Percentiles rank a stretch among this genome's conserved stretches.
Evolutionary conservation across 1,139 yeast genomes (phyloP).

Genomic region (Sugiyamaella pinicola): DNA sequence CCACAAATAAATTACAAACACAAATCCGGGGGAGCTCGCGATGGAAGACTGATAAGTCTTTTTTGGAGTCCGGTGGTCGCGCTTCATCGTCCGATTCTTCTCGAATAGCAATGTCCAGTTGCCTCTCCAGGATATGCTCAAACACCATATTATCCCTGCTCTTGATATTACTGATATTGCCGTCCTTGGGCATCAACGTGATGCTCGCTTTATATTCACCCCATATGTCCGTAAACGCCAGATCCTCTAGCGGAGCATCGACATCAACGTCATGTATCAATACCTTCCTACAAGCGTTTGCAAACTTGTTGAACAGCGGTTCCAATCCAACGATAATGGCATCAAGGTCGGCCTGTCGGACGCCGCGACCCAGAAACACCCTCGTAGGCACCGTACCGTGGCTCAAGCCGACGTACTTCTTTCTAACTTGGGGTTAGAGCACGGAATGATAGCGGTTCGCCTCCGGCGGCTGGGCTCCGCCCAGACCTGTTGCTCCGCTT

Average conservation of each 20-base stretch:
- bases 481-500: slow-evolving; percentile 2
- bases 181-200: slow-evolving; percentile 4
- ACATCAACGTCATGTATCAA: slow-evolving; percentile 6
- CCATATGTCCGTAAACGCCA: slow-evolving; percentile 7
- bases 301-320: slow-evolving; percentile 4
- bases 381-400: slow-evolving; percentile 17
- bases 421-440: slow-evolving; percentile 10
- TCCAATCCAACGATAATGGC: slow-evolving; percentile 4
- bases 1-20: slow-evolving; percentile 14
- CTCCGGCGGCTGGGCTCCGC: slow-evolving; percentile 5
- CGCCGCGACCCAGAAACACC: slow-evolving; percentile 18
- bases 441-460: neutral
- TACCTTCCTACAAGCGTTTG: slow-evolving; percentile 4
- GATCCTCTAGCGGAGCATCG: slow-evolving; percentile 3
- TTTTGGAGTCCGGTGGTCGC: slow-evolving; percentile 1
- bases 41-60: slow-evolving; percentile 5
- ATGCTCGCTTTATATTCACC: slow-evolving; percentile 11
- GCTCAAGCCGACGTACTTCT: slow-evolving; percentile 17
- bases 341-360: slow-evolving; percentile 10
- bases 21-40: slow-evolving; percentile 4
- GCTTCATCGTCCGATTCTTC: slow-evolving; percentile 14
- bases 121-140: slow-evolving; percentile 9
- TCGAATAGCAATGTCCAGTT: slow-evolving; percentile 11
- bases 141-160: slow-evolving; percentile 7
- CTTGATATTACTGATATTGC: slow-evolving; percentile 7